Conservation (phyloP, 345 rosid genomes). For the Eucalyptus erythrocorys region DNA sequence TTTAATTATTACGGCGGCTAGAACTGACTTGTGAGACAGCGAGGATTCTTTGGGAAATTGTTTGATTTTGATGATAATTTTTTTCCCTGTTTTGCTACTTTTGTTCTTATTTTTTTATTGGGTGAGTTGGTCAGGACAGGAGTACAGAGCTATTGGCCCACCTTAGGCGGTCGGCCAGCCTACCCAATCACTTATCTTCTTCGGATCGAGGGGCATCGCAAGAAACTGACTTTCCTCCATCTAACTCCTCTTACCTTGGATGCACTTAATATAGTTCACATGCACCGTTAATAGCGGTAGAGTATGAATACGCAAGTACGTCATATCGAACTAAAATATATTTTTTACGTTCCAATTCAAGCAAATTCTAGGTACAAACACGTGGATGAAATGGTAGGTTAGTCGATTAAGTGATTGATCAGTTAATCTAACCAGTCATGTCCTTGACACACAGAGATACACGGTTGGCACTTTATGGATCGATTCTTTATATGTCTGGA, state of each 20-base stretch:
- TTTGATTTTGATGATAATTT: not conserved
- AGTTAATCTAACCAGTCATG: not conserved
- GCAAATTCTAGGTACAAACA: not conserved
- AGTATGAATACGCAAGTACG: not conserved
- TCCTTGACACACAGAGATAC: accelerated
- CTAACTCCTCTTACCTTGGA: not conserved
- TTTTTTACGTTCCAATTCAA: not conserved
- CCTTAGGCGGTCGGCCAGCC: not conserved
- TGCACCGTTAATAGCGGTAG: not conserved
- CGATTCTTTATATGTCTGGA: not conserved
- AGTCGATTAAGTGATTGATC: accelerated
- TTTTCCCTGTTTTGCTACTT: not conserved
- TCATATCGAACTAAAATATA: not conserved
- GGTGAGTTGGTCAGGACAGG: not conserved
- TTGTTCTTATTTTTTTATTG: not conserved
- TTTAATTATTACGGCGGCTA: not conserved
- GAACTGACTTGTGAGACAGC: not conserved
- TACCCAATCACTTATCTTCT: not conserved
- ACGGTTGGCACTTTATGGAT: not conserved
- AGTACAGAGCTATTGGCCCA: not conserved
- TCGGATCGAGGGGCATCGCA: not conserved
- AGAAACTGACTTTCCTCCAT: not conserved
- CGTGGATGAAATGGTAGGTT: not conserved
- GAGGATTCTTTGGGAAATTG: not conserved
- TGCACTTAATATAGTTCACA: not conserved